Conservation (phyloP, 2,329 filamentous ascomycete species). For the Pseudopyrenochaeta lycopersici region DNA sequence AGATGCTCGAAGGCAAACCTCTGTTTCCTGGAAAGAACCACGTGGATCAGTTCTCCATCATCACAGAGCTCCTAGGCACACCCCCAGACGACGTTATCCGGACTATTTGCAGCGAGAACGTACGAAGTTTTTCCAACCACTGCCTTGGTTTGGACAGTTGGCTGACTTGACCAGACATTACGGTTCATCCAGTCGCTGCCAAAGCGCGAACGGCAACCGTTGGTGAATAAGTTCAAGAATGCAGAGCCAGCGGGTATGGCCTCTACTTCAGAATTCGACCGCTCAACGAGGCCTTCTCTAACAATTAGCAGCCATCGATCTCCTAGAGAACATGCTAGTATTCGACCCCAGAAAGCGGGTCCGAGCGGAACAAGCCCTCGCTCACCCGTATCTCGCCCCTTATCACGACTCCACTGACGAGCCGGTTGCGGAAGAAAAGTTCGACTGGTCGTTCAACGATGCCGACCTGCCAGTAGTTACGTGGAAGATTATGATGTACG, state of each 20-base stretch:
- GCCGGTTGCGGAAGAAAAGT: constrained; percentile 94
- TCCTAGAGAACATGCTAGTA: constrained; percentile 95
- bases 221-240: constrained; percentile 92
- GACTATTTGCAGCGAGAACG: constrained; percentile 98
- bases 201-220: constrained; percentile 88
- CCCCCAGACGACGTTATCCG: constrained; percentile 98
- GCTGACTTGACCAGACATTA: constrained; percentile 71
- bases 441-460: constrained; percentile 99
- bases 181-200: constrained; percentile 97
- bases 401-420: constrained; percentile 99
- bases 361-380: constrained; percentile 83
- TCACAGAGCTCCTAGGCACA: constrained; percentile 94
- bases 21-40: constrained; percentile 99
- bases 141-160: constrained; percentile 64
- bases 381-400: constrained; percentile 91
- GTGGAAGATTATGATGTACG: constrained; percentile 99
- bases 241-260: constrained; percentile 84
- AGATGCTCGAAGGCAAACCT: constrained; percentile 99
- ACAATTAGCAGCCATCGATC: constrained; percentile 91
- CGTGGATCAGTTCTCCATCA: constrained; percentile 99
- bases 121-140: too few species aligned
- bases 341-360: constrained; percentile 98
- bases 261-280: too few species aligned
- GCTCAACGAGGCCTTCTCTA: too few species aligned
- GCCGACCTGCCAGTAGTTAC: constrained; percentile 96